Conservation (phyloP, 768 basidiomycete species). For the Lyophyllum decastes region DNA sequence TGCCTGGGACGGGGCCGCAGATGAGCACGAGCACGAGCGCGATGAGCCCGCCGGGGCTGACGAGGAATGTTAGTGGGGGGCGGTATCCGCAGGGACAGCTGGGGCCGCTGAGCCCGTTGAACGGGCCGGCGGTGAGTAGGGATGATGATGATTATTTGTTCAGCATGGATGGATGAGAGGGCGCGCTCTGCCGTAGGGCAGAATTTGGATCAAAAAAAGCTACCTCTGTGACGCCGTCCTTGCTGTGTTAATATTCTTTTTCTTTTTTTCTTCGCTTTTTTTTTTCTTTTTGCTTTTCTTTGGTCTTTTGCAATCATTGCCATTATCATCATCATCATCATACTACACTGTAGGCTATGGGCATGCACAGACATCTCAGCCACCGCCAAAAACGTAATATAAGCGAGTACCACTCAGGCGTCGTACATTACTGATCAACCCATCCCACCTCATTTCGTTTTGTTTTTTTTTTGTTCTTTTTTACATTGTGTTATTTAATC, state of each 20-base stretch:
- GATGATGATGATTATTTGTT: constrained; percentile 72
- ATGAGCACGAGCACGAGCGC: constrained; percentile 19
- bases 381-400: too few relatives aligned
- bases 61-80: constrained; percentile 38
- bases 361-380: too few relatives aligned
- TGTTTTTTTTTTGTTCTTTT: neutral
- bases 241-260: neutral
- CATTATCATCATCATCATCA: too few relatives aligned
- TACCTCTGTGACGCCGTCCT: neutral
- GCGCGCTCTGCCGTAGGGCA: neutral
- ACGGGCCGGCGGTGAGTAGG: constrained; percentile 57
- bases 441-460: too few relatives aligned
- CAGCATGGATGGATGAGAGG: constrained; percentile 55
- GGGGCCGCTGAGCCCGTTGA: constrained; percentile 58
- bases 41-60: constrained; percentile 37
- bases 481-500: neutral
- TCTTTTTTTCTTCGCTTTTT: neutral
- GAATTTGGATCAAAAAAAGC: neutral
- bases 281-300: neutral
- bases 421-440: too few relatives aligned
- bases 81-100: constrained; percentile 30
- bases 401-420: too few relatives aligned
- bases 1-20: constrained; percentile 19
- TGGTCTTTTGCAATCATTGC: neutral
- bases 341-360: too few relatives aligned